phyloP scores from a whole-genome alignment of 257 asterid species.

The Craterostigma plantagineum region DNA sequence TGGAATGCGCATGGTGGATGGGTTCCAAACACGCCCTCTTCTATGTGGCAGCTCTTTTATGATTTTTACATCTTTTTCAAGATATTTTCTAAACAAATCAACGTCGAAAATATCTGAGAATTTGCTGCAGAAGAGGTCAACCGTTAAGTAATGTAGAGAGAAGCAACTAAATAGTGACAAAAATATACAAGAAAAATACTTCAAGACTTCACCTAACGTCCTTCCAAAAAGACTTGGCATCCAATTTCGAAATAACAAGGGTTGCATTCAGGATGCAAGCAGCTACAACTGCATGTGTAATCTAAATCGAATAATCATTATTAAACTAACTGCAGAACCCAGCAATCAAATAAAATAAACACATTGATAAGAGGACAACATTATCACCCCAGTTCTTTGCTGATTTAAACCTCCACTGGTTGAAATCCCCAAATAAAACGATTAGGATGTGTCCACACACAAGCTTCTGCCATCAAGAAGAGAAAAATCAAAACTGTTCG shows the following conservation, averaged over 20 bases:
- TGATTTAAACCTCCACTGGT: conserved; percentile 98
- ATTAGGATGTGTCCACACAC: conserved; percentile 30
- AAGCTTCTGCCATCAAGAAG: conserved; percentile 40
- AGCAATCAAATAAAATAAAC: conserved; percentile 4
- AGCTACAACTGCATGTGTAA: conserved; percentile 96
- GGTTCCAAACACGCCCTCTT: conserved; percentile 61
- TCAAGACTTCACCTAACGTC: conserved; percentile 51
- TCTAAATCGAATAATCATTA: conserved; percentile 27
- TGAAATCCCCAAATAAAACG: conserved; percentile 72
- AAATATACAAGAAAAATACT: neutral
- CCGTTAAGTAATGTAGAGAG: conserved; percentile 10
- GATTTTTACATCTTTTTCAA: conserved; percentile 58
- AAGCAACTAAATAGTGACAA: neutral
- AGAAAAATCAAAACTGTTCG: conserved; percentile 2
- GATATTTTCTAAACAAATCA: conserved; percentile 65
- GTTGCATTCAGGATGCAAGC: conserved; percentile 95
- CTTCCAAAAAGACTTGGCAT: conserved; percentile 91
- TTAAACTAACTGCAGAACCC: conserved; percentile 8
- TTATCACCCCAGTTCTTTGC: conserved; percentile 93
- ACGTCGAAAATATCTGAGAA: conserved; percentile 81
- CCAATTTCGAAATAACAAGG: conserved; percentile 78
- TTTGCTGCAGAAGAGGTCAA: conserved; percentile 49
- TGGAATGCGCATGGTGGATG: conserved; percentile 82
- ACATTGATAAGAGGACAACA: neutral
- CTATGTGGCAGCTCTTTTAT: conserved; percentile 67